Evolutionary conservation across 805 yeast genomes (phyloP), one percentile per base, ranked within the genome.

Genomic region (Zygosaccharomyces kombuchaensis): DNA sequence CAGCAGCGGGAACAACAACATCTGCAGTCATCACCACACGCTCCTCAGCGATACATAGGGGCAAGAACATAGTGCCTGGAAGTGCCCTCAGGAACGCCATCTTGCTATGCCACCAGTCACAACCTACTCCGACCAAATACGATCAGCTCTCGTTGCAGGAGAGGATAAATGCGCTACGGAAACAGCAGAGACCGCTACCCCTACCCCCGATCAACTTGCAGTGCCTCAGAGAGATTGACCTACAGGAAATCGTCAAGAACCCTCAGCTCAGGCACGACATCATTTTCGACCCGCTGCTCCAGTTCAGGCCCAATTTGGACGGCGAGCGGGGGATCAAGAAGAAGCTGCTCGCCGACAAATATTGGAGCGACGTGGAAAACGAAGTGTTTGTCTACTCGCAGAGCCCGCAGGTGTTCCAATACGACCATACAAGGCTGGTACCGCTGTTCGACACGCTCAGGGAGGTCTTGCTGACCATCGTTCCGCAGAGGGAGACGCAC

Each of bases 231-330:
- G 96, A 88, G 62, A 85, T 90, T 47, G 97, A 90, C 59, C 68
- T 90, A 37, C 85, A 85, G 51, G 96, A 88, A 60, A 90, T 91
- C 43, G 73, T 90, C 55, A 87, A 86, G 60, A 90, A 90, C 66
- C 96, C 96, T 3, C 96, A 88, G 63, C 71, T 90, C 46, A 77
- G 98, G 52, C 98, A 90, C 65, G 98, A 91, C 63, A 87, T 91
- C 44, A 74, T 88, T 10, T 90, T 90, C 62, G 96, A 90, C 68
- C 95, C 96, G 13, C 87, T 86, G 59, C 72, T 90, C 48, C 96
- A 89, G 69, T 87, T 90, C 65, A 77, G 97, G 62, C 95, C 95
- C 23, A 87, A 87, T 59, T 70, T 89, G 54, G 96, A 87, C 63
- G 95, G 96, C 42, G 97, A 90, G 67, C 72, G 96, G 42, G 96